Evolutionary conservation across 192 early-diverging fungal genomes (phyloP).

Genomic region (Coemansia sp.): DNA sequence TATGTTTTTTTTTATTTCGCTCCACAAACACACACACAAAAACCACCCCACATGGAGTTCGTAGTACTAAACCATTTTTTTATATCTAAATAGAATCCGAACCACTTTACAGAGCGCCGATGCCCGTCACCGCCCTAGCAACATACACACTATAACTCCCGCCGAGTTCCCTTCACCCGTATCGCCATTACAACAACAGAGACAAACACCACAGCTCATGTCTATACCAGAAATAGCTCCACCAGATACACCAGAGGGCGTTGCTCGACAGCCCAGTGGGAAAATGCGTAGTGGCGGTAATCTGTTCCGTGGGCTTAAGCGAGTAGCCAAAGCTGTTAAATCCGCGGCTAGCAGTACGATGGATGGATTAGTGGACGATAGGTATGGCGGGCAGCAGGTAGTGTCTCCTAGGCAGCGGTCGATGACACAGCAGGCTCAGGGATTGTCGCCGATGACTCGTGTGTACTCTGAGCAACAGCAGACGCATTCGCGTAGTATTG

Average conservation of each 20-base stretch:
- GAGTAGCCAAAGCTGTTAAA: conserved; percentile 50
- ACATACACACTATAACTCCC: not conserved
- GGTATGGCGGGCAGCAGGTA: not conserved
- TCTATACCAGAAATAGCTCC: not conserved
- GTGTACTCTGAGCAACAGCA: conserved; percentile 17
- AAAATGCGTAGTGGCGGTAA: conserved; percentile 28
- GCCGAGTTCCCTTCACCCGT: not conserved
- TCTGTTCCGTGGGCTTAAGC: conserved; percentile 39
- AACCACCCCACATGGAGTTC: not conserved
- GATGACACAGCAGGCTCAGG: conserved; percentile 33
- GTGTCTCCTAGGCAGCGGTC: conserved; percentile 40
- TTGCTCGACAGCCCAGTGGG: conserved; percentile 4
- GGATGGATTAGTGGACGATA: not conserved
- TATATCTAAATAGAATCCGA: conserved; percentile 21
- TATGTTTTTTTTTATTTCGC: not conserved
- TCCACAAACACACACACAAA: not conserved
- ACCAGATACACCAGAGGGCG: not conserved
- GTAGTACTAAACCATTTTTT: not conserved
- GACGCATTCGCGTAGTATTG: conserved; percentile 28
- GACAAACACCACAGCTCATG: conserved; percentile 3
- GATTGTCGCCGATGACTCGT: conserved; percentile 13
- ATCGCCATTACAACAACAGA: conserved; percentile 11
- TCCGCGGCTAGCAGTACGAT: conserved; percentile 27
- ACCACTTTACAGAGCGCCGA: conserved; percentile 32
- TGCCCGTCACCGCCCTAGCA: conserved; percentile 6